Conservation (phyloP, 345 rosid species). For the Eutrema heterophyllum region DNA sequence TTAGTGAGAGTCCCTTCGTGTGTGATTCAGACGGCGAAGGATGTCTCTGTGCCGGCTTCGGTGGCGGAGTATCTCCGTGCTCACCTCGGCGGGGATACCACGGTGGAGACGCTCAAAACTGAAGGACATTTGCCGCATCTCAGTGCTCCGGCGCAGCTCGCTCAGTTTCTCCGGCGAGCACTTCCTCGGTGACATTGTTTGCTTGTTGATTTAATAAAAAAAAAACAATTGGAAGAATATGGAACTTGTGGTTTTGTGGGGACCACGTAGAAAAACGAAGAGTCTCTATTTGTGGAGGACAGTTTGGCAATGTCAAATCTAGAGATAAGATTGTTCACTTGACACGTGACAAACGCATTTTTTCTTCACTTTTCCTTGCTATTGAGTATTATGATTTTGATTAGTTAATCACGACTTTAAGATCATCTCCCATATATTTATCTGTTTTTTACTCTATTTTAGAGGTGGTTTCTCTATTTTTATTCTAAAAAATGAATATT, state of each 20-base stretch:
- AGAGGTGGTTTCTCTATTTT: too few relatives aligned
- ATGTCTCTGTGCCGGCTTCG: constrained; percentile 58
- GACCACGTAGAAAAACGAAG: constrained; percentile 38
- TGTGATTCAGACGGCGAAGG: constrained; percentile 64
- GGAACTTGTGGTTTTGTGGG: constrained; percentile 22
- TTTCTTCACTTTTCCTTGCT: neutral
- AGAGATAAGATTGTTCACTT: constrained; percentile 42
- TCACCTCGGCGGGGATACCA: constrained; percentile 65
- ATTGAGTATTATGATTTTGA: neutral
- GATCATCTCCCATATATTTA: too few relatives aligned
- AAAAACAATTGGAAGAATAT: constrained; percentile 11
- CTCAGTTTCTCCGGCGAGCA: constrained; percentile 62
- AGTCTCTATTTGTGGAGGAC: constrained; percentile 26
- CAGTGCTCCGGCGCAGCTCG: constrained; percentile 61
- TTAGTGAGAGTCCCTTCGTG: constrained; percentile 59
- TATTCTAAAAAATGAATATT: too few relatives aligned
- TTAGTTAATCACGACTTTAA: constrained; percentile 2
- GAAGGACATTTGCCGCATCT: constrained; percentile 91
- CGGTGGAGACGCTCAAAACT: constrained; percentile 55
- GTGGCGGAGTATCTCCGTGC: constrained; percentile 58
- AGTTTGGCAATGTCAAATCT: constrained; percentile 19
- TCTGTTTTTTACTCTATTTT: too few relatives aligned
- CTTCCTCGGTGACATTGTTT: constrained; percentile 46
- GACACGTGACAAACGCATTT: constrained; percentile 36
- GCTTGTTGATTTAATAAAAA: neutral